Evolutionary conservation across 345 rosid genomes (phyloP), one percentile per base, ranked within the genome.

Genomic region (Abelmoschus esculentus): DNA sequence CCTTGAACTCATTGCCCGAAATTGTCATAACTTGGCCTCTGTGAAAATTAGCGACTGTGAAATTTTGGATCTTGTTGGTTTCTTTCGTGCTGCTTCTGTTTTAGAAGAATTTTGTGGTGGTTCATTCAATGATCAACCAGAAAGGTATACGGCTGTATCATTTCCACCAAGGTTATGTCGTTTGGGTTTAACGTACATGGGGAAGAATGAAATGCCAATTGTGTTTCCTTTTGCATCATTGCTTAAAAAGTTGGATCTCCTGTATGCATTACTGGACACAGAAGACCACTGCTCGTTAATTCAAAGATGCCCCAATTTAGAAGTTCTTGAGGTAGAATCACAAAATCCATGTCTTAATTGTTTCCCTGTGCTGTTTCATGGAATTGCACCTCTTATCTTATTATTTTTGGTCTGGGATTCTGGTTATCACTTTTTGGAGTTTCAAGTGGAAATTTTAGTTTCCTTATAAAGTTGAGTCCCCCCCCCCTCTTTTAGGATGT

Each of bases 31-130:
- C 55, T 86, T 95, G 73, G 75, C 75, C 31, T 91, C 98, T 59
- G 81, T 91, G 72, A 95, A 91, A 73, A 79, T 88, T 26, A 90
- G 88, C 31, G 93, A 90, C 61, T 80, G 81, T 65, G 99, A 95
- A 80, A 78, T 91, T 58, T 73, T 85, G 78, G 78, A 88, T 42
- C 96, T 95, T 68, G 74, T 72, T 63, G 82, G 84, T 18, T 91
- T 91, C 83, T 89, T 95, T 69, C 86, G 59, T 17, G 76, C 82
- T 78, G 99, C 98, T 18, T 19, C 78, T 69, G 75, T 76, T 55
- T 80, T 95, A 53, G 93, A 91, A 79, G 99, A 95, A 67, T 91
- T 95, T 78, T 89, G 93, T 60, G 99, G 98, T 52, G 98, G 92
- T 71, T 79, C 80, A n/a, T 84, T 91, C 72, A 83, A 86, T 72